Evolutionary conservation across 208 protist species (phyloP).

Genomic region (Leishmania major): DNA sequence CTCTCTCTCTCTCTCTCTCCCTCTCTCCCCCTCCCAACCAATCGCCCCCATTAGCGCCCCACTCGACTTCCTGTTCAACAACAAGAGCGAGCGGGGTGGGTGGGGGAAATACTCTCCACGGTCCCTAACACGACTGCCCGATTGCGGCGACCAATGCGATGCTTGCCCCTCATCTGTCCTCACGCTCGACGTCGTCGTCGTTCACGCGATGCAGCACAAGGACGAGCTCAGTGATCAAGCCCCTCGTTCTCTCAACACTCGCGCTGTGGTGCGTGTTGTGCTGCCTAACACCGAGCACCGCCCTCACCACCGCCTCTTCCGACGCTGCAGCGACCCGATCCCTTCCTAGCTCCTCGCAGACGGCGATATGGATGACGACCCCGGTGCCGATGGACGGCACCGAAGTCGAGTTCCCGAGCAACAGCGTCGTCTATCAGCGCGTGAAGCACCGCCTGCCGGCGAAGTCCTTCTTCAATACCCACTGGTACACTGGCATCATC

Average conservation of each 20-base stretch:
- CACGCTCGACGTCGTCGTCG: not conserved
- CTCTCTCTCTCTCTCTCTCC: not conserved
- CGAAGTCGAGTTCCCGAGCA: slow-evolving; percentile 11
- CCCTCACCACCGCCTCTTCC: not conserved
- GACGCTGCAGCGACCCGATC: too few relatives aligned
- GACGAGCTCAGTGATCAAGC: not conserved
- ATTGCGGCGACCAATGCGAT: not conserved
- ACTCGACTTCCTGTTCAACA: not conserved
- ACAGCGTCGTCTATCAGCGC: slow-evolving; percentile 24
- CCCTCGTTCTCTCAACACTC: not conserved
- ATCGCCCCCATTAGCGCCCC: not conserved
- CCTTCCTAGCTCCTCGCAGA: not conserved
- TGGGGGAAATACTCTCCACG: too few relatives aligned
- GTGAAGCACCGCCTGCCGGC: not conserved
- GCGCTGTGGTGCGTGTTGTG: not conserved
- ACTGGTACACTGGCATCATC: slow-evolving; percentile 50
- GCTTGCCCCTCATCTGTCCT: not conserved
- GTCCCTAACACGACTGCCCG: not conserved
- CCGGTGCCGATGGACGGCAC: not conserved
- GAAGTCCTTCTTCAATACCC: slow-evolving; percentile 23
- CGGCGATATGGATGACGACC: slow-evolving; percentile 17
- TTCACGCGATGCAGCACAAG: not conserved
- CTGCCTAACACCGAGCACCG: not conserved
- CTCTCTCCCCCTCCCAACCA: too few relatives aligned
- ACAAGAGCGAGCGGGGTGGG: not conserved